Percentiles rank a stretch among this genome's conserved stretches.
These are phyloP conservation scores for Solanum bulbocastanum DNA, from an alignment of 257 asterid species.

Conservation along the genomic window DNA sequence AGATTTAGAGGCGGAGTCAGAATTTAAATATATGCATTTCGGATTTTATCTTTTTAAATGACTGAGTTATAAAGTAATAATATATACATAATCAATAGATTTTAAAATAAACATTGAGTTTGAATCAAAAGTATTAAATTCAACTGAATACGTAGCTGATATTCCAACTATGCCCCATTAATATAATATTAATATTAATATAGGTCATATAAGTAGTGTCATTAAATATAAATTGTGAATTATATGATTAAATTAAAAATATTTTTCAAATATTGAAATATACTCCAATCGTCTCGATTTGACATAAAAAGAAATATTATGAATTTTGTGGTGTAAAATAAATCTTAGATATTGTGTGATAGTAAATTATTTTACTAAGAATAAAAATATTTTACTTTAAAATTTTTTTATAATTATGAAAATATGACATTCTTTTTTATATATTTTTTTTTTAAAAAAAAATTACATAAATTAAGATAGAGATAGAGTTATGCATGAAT, in stretches of 20 bases:
- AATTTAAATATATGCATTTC: neutral
- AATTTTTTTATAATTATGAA: rapidly evolving
- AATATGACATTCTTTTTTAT: too few species aligned
- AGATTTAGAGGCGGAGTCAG: too few species aligned
- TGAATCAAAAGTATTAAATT: neutral
- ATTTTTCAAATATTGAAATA: neutral
- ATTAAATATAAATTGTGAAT: neutral
- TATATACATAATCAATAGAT: neutral
- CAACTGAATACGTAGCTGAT: neutral
- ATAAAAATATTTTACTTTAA: too few species aligned
- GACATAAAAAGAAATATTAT: neutral
- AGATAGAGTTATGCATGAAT: too few species aligned
- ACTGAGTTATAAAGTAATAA: neutral
- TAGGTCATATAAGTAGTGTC: neutral
- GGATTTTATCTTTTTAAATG: neutral
- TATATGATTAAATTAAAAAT: neutral
- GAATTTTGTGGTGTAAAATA: rapidly evolving
- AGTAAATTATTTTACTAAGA: neutral
- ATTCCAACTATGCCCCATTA: neutral
- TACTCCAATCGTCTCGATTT: rapidly evolving
- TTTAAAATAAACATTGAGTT: neutral
- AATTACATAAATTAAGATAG: too few species aligned
- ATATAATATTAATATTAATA: neutral
- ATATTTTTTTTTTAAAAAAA: too few species aligned
- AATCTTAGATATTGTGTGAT: rapidly evolving